A percentile compares a stretch with the other conserved stretches of the same genome.
These are phyloP conservation scores for Perkinsus marinus DNA, from an alignment of 169 alveolate species.

Conservation along the genomic window DNA sequence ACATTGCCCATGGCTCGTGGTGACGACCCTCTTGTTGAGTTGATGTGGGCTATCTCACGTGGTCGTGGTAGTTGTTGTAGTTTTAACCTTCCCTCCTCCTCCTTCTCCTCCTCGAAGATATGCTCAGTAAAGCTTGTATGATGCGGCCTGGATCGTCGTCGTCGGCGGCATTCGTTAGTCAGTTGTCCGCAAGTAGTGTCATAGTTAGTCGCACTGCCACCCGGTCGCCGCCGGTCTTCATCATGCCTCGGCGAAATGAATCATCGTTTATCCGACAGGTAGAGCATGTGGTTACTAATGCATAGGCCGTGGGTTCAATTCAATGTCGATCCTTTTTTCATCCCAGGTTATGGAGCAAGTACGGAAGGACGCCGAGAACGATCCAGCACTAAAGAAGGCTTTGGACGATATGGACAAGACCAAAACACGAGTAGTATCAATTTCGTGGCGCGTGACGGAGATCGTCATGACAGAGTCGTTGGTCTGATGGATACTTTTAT, in stretches of 20 bases:
- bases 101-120: background rate
- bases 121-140: background rate
- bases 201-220: background rate
- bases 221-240: background rate
- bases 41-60: no score
- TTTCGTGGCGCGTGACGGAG: background rate
- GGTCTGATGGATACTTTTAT: no score
- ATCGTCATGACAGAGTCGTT: no score
- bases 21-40: no score
- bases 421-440: background rate
- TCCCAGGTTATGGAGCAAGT: slow-evolving; percentile 21
- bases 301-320: background rate
- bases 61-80: background rate
- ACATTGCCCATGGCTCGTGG: no score
- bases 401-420: slow-evolving; percentile 8
- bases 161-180: background rate
- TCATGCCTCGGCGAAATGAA: background rate
- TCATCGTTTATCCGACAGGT: background rate
- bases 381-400: slow-evolving; percentile 20
- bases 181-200: background rate
- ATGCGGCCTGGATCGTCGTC: background rate
- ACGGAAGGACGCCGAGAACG: slow-evolving; percentile 12
- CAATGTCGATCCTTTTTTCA: background rate
- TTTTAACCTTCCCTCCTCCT: background rate
- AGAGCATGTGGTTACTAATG: background rate